Evolutionary conservation across 2,329 filamentous ascomycete species (phyloP).

Genomic region (Penicillium sp.): DNA sequence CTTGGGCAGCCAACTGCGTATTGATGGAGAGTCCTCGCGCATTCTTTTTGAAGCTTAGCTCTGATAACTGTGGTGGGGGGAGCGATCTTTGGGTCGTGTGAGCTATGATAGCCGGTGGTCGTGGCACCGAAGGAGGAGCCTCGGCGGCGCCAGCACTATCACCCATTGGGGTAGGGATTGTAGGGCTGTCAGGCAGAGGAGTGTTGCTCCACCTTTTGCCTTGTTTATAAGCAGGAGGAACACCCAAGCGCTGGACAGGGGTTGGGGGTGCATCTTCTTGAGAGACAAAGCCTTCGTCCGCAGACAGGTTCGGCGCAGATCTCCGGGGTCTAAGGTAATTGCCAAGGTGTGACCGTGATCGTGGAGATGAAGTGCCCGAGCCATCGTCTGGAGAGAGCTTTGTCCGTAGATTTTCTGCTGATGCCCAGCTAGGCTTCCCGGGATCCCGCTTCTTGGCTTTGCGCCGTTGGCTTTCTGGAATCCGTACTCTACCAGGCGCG

Average conservation of each 20-base stretch:
- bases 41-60: conserved; percentile 34
- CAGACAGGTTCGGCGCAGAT: conserved; percentile 33
- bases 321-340: conserved; percentile 26
- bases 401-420: conserved; percentile 25
- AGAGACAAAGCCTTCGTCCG: conserved; percentile 14
- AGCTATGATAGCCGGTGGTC: conserved; percentile 10
- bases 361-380: conserved; percentile 1
- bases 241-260: conserved; percentile 25
- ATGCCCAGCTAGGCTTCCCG: conserved; percentile 19
- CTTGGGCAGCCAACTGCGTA: conserved; percentile 35
- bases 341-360: conserved; percentile 3
- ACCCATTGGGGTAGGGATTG: conserved; percentile 25
- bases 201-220: conserved; percentile 32
- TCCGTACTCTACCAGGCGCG: conserved; percentile 18
- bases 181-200: conserved; percentile 36
- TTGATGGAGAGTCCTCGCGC: conserved; percentile 42
- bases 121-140: conserved; percentile 4
- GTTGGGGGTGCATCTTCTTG: conserved; percentile 12
- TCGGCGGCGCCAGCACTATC: conserved; percentile 6
- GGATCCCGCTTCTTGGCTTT: conserved; percentile 9
- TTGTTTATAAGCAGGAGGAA: conserved; percentile 34
- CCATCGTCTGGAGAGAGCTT: conserved; percentile 7
- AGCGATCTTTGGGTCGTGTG: conserved; percentile 10
- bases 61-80: conserved; percentile 16
- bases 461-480: conserved; percentile 11